phyloP scores from a whole-genome alignment of 2,329 filamentous ascomycete species.

The Colletotrichum scovillei region DNA sequence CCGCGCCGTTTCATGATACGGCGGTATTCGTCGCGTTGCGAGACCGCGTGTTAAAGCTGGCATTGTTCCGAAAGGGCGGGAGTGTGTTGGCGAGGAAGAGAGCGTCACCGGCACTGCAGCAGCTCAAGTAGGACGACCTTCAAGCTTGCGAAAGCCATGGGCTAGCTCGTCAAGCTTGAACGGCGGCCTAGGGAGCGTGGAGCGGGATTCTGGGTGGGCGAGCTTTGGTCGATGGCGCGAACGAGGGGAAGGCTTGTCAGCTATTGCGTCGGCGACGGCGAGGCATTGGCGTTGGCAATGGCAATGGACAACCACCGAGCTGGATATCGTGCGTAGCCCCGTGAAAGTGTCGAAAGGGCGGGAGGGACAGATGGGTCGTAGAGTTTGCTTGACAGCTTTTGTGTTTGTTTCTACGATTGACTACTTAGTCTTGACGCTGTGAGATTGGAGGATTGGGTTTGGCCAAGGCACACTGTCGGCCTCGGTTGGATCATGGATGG shows the following conservation, averaged over 20 bases:
- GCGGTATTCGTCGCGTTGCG: constrained; percentile 28
- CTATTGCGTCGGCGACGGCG: constrained; percentile 24
- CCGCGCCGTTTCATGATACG: constrained; percentile 8
- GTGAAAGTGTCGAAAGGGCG: background rate
- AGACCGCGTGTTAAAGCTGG: constrained; percentile 16
- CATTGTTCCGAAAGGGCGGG: constrained; percentile 22
- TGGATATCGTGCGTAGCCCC: background rate
- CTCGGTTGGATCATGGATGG: constrained; percentile 32
- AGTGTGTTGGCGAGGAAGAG: constrained; percentile 1
- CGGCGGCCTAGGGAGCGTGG: background rate
- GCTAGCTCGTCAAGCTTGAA: constrained; percentile 13
- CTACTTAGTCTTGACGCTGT: background rate
- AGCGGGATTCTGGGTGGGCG: background rate
- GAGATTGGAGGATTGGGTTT: constrained; percentile 8
- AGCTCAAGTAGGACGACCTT: constrained; percentile 29
- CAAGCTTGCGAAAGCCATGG: constrained; percentile 32
- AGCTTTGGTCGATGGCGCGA: constrained; percentile 7
- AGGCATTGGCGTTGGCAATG: constrained; percentile 35
- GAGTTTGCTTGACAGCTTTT: background rate
- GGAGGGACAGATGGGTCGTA: background rate
- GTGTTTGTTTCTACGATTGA: background rate
- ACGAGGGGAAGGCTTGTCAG: constrained; percentile 22
- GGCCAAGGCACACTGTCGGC: constrained; percentile 20
- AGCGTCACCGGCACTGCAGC: constrained; percentile 31
- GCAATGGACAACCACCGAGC: constrained; percentile 20